phyloP scores from a whole-genome alignment of 352 stramenopile genomes.

The Globisporangium uncinulatum region DNA sequence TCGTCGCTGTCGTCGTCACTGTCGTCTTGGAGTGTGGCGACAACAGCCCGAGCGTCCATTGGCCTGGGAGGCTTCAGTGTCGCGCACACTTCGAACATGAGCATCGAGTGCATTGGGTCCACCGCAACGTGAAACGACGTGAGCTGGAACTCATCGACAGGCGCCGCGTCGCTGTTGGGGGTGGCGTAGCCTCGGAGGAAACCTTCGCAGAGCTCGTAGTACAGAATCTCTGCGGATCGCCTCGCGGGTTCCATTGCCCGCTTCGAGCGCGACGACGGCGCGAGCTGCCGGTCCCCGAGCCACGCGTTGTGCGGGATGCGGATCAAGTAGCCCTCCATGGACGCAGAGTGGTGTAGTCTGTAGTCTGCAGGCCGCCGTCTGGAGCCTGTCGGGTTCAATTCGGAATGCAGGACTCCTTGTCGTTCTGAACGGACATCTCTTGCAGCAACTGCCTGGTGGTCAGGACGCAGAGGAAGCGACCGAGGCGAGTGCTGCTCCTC shows the following conservation, averaged over 20 bases:
- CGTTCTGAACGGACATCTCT: too few species aligned
- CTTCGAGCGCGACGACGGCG: background rate
- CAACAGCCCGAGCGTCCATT: constrained; percentile 1
- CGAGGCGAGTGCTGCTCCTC: too few species aligned
- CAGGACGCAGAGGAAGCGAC: too few species aligned
- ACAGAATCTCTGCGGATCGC: constrained; percentile 32
- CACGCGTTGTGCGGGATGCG: constrained; percentile 33
- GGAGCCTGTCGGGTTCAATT: too few species aligned
- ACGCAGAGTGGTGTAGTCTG: too few species aligned
- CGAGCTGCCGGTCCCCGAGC: constrained; percentile 6
- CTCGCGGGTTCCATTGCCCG: background rate
- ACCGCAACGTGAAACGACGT: constrained; percentile 55
- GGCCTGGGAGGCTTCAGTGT: constrained; percentile 6
- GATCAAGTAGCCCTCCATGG: constrained; percentile 77
- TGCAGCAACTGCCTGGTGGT: too few species aligned
- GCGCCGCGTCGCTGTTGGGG: constrained; percentile 22
- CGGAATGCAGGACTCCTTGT: too few species aligned
- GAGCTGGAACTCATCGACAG: constrained; percentile 53
- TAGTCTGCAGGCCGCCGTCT: too few species aligned
- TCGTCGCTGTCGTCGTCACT: constrained; percentile 17
- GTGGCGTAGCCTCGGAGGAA: constrained; percentile 47
- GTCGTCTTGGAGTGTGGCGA: background rate
- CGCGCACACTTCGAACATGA: constrained; percentile 56
- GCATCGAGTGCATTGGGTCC: constrained; percentile 56
- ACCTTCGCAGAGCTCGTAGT: constrained; percentile 62